Evolutionary conservation across 306 rosid species (phyloP).

Genomic region (Morella rubra): DNA sequence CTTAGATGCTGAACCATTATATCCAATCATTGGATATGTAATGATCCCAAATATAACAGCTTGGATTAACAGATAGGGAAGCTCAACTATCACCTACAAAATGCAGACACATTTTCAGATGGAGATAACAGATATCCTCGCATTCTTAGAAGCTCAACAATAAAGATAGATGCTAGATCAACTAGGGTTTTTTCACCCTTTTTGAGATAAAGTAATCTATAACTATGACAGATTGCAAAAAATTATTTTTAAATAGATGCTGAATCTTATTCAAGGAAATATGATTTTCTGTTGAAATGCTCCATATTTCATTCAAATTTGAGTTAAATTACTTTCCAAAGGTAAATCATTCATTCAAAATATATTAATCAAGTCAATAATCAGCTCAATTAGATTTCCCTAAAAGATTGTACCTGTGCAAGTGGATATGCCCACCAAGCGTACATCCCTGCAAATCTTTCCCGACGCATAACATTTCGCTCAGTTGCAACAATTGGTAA

Average conservation of each 20-base stretch:
- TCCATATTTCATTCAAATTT: too few species aligned
- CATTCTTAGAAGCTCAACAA: too few species aligned
- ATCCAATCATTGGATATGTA: conserved; percentile 3
- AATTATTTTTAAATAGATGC: too few species aligned
- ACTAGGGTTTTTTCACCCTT: too few species aligned
- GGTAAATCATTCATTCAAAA: too few species aligned
- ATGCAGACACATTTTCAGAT: background rate
- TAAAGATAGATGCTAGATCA: too few species aligned
- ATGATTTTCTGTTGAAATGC: too few species aligned
- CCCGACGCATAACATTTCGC: background rate
- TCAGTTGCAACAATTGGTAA: background rate
- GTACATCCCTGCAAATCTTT: conserved; percentile 8
- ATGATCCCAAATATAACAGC: background rate
- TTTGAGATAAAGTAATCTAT: too few species aligned
- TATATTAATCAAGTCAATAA: background rate
- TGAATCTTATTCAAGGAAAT: too few species aligned
- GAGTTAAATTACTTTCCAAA: too few species aligned
- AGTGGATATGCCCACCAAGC: background rate
- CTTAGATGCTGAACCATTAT: conserved; percentile 2
- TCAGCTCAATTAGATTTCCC: background rate
- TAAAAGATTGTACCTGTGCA: background rate
- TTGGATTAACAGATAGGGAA: background rate
- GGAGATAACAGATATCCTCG: too few species aligned
- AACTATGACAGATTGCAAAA: too few species aligned
- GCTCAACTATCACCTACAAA: conserved; percentile 5